Conservation (phyloP, 345 rosid species). For the Excoecaria agallocha region DNA sequence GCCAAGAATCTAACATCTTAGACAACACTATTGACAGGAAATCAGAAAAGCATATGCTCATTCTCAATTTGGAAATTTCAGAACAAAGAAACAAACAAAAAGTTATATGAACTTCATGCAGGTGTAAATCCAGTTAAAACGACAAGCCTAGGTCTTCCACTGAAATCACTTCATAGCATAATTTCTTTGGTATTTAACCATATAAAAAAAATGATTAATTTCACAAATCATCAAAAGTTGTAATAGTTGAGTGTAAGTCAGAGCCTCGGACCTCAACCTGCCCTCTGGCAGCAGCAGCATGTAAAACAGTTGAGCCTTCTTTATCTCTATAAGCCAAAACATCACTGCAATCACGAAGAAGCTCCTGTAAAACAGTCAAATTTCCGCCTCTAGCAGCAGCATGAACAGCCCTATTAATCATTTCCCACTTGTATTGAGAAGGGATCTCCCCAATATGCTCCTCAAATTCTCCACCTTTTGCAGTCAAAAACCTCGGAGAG, state of each 20-base stretch:
- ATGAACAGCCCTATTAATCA: constrained; percentile 80
- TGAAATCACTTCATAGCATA: not conserved
- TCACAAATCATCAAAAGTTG: not conserved
- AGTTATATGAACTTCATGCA: not conserved
- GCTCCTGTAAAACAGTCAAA: constrained; percentile 52
- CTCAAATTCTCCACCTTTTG: constrained; percentile 46
- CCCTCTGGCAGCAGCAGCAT: constrained; percentile 90
- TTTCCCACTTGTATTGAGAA: constrained; percentile 61
- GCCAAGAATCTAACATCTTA: not conserved
- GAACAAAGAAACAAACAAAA: not conserved
- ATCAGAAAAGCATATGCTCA: not conserved
- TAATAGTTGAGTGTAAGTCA: too few species aligned
- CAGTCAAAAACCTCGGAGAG: constrained; percentile 57
- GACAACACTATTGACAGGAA: not conserved
- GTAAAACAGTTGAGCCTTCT: constrained; percentile 76
- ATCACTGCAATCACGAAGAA: constrained; percentile 44
- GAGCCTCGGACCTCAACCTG: constrained; percentile 54
- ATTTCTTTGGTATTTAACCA: not conserved
- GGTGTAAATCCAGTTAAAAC: not conserved
- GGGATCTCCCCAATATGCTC: constrained; percentile 62
- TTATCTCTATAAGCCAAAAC: constrained; percentile 65
- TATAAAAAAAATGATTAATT: not conserved
- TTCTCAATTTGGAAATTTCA: not conserved
- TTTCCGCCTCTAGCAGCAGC: constrained; percentile 94
- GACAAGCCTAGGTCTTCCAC: not conserved